A percentile compares a stretch with the other conserved stretches of the same genome.
phyloP scores from a whole-genome alignment of 2,329 filamentous ascomycete species.

The Macroventuria anomochaeta region DNA sequence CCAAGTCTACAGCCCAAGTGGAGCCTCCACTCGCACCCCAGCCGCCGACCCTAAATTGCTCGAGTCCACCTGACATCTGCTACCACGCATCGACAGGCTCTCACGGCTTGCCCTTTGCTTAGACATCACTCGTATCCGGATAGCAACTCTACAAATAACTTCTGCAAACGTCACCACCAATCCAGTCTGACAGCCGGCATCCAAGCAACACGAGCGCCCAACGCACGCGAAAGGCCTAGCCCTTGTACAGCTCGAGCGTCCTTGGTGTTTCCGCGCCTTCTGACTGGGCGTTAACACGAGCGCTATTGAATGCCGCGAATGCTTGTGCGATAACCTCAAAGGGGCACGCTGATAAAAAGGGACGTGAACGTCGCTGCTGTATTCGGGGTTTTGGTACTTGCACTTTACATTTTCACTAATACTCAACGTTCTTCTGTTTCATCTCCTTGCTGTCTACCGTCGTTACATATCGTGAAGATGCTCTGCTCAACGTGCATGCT shows the following conservation, averaged over 20 bases:
- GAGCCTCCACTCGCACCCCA: not conserved
- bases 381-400: not conserved
- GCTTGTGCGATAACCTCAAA: constrained; percentile 14
- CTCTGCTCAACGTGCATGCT: constrained; percentile 18
- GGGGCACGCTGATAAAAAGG: not conserved
- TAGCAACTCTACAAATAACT: constrained; percentile 3
- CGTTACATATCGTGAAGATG: constrained; percentile 12
- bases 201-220: constrained; percentile 9
- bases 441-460: not conserved
- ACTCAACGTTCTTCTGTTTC: constrained; percentile 9
- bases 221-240: not conserved
- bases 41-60: constrained; percentile 2
- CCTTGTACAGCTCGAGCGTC: constrained; percentile 5
- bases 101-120: not conserved
- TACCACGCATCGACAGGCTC: not conserved
- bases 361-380: not conserved
- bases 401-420: constrained; percentile 1
- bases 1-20: constrained; percentile 5
- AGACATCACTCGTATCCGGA: not conserved
- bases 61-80: not conserved
- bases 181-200: not conserved
- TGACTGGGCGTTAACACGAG: constrained; percentile 9
- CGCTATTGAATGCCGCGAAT: constrained; percentile 9
- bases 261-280: constrained; percentile 5
- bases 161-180: constrained; percentile 5